A percentile compares a stretch with the other conserved stretches of the same genome.
Conservation (phyloP, 129 eudicot species). For the Scalesia atractyloides region DNA sequence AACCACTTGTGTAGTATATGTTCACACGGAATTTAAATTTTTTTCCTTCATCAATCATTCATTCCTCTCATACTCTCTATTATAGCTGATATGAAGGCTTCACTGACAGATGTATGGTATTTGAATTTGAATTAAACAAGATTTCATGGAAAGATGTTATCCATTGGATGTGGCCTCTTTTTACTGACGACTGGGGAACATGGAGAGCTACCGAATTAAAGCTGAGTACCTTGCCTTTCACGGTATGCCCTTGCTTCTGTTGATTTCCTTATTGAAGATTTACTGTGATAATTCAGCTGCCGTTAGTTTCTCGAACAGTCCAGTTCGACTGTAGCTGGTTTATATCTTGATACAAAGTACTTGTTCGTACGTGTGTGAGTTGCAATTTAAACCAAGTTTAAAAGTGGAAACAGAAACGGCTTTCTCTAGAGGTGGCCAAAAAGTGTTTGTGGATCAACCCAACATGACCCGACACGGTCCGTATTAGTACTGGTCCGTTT, state of each 20-base stretch:
- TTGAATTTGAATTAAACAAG: constrained; percentile 35
- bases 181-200: constrained; percentile 80
- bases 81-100: constrained; percentile 11
- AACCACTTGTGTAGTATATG: constrained; percentile 13
- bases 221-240: constrained; percentile 85
- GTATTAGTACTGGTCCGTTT: background rate
- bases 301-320: too few relatives aligned
- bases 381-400: background rate
- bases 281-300: too few relatives aligned
- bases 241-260: constrained; percentile 44
- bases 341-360: too few relatives aligned
- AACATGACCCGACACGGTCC: background rate
- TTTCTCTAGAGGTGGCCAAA: background rate
- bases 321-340: too few relatives aligned
- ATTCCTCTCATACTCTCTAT: constrained; percentile 6
- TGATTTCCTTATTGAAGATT: background rate
- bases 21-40: background rate
- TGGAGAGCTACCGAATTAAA: constrained; percentile 82
- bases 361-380: too few relatives aligned
- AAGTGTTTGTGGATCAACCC: background rate
- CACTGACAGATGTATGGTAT: constrained; percentile 12
- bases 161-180: constrained; percentile 99
- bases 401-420: background rate
- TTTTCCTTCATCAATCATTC: constrained; percentile 9
- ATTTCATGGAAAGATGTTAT: constrained; percentile 84